phyloP scores from a whole-genome alignment of 768 basidiomycete species.

The Lactifluus volemus region DNA sequence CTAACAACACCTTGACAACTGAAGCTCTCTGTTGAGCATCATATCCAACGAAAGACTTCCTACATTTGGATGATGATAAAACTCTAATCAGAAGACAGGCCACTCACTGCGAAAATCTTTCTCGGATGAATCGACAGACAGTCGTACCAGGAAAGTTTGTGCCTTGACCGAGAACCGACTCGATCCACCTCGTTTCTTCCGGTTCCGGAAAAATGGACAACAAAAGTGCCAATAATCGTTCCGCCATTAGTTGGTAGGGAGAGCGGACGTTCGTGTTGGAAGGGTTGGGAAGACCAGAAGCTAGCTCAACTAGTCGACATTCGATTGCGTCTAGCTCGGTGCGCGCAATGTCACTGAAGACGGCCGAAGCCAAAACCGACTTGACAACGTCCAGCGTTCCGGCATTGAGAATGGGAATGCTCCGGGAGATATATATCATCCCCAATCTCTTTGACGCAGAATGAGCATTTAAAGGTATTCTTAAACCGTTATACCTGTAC shows the following conservation, averaged over 20 bases:
- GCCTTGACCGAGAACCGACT: neutral
- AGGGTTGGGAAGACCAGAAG: neutral
- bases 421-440: slow-evolving; percentile 26
- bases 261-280: neutral
- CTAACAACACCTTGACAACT: slow-evolving; percentile 2
- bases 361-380: neutral
- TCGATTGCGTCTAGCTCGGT: slow-evolving; percentile 7
- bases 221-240: slow-evolving; percentile 1
- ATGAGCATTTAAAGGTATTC: neutral
- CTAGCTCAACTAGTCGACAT: slow-evolving; percentile 2
- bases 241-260: neutral
- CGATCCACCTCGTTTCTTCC: neutral
- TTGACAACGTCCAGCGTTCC: slow-evolving; percentile 22
- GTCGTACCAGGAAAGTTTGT: neutral
- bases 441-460: slow-evolving; percentile 21
- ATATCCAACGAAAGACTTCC: slow-evolving; percentile 3
- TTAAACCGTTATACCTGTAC: neutral
- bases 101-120: slow-evolving; percentile 6
- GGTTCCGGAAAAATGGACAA: slow-evolving; percentile 5
- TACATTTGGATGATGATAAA: neutral
- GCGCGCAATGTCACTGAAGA: slow-evolving; percentile 1
- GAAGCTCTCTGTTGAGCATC: slow-evolving; percentile 3
- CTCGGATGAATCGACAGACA: slow-evolving; percentile 3
- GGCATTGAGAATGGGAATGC: slow-evolving; percentile 26
- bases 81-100: neutral